A percentile compares a stretch with the other conserved stretches of the same genome.
phyloP scores from a whole-genome alignment of 352 stramenopile genomes.

The Phytophthora podocarpi region DNA sequence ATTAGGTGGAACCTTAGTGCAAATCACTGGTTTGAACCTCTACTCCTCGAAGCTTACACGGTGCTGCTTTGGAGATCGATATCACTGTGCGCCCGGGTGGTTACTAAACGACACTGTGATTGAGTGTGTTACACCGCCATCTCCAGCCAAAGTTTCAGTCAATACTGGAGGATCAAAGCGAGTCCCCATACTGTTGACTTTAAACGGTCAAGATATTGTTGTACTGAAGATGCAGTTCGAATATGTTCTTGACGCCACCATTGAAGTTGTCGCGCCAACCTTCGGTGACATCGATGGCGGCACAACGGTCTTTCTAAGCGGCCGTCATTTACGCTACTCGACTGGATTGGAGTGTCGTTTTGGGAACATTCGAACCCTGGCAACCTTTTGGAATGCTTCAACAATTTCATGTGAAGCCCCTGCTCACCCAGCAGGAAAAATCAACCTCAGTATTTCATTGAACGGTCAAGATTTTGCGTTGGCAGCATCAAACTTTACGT shows the following conservation, averaged over 20 bases:
- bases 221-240: constrained; percentile 54
- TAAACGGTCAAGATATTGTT: constrained; percentile 81
- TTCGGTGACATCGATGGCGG: constrained; percentile 56
- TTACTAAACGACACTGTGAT: constrained; percentile 38
- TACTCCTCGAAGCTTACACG: constrained; percentile 56
- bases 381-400: constrained; percentile 65
- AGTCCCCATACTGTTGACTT: constrained; percentile 64
- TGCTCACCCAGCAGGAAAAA: constrained; percentile 26
- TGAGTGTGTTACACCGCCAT: constrained; percentile 42
- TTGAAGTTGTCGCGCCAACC: constrained; percentile 52
- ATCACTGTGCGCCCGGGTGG: constrained; percentile 44
- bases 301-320: constrained; percentile 55
- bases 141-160: constrained; percentile 24
- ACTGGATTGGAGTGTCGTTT: constrained; percentile 63
- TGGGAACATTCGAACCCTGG: constrained; percentile 38
- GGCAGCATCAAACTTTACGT: constrained; percentile 44
- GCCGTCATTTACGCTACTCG: constrained; percentile 70
- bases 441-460: constrained; percentile 53
- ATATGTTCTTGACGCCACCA: constrained; percentile 48
- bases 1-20: constrained; percentile 57
- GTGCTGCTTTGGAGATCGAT: constrained; percentile 67
- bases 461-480: constrained; percentile 73
- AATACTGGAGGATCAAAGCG: constrained; percentile 19
- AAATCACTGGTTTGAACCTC: constrained; percentile 59
- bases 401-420: constrained; percentile 66